Evolutionary conservation across 2,329 filamentous ascomycete genomes (phyloP).

Genomic region (Chaetomium olivaceum): DNA sequence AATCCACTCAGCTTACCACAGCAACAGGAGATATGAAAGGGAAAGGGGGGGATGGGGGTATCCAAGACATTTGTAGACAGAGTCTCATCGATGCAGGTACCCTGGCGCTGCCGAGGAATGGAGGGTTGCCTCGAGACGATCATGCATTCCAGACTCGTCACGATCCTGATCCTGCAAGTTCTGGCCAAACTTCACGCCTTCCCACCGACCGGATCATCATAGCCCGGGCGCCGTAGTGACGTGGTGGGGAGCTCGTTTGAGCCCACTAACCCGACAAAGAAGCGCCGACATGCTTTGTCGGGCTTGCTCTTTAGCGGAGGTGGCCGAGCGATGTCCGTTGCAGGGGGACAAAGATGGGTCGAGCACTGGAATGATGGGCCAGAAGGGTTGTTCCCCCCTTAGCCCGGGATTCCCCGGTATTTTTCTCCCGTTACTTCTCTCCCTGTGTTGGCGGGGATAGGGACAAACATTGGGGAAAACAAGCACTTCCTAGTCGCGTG

Average conservation of each 20-base stretch:
- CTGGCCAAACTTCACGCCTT: conserved; percentile 4
- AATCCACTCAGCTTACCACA: conserved; percentile 29
- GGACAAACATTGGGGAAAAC: conserved; percentile 17
- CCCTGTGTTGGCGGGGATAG: conserved; percentile 14
- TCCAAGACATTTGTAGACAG: conserved; percentile 33
- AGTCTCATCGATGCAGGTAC: conserved; percentile 18
- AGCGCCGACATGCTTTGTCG: conserved; percentile 20
- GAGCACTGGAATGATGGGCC: conserved; percentile 21
- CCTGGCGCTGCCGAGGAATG: conserved; percentile 23
- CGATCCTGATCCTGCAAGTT: conserved; percentile 3
- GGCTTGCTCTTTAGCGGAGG: not conserved
- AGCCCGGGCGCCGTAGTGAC: conserved; percentile 10
- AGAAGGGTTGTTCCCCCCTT: not conserved
- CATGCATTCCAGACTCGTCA: conserved; percentile 23
- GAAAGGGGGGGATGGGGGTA: conserved; percentile 15
- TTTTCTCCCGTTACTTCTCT: not conserved
- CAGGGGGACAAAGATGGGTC: conserved; percentile 18
- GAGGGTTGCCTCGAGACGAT: conserved; percentile 18
- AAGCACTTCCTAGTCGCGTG: conserved; percentile 2
- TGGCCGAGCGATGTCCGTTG: conserved; percentile 10
- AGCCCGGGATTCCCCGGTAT: conserved; percentile 22
- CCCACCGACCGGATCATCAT: not conserved
- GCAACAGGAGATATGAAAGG: conserved; percentile 31
- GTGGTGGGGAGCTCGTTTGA: conserved; percentile 10
- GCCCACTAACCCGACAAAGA: conserved; percentile 20